Evolutionary conservation across 2,329 filamentous ascomycete species (phyloP), one percentile per base, ranked within the genome.

Genomic region (Arthrobotrys pseudoclavata): DNA sequence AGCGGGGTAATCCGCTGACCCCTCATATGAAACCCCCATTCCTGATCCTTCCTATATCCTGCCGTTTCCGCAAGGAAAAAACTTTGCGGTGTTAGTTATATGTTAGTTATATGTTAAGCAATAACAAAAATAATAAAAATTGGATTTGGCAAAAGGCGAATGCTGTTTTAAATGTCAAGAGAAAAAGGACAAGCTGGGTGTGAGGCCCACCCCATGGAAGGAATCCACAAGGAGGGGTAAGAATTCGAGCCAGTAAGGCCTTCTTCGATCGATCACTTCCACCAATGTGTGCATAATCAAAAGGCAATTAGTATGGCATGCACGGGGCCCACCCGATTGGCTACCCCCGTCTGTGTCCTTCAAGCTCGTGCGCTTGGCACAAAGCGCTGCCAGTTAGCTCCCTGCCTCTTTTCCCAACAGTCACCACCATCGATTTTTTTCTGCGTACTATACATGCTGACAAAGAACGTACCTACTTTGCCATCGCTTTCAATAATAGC

Each of bases 391-490:
- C 42, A 45, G 42, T 7, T 20, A 45, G 15, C 20, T 48, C 48
- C 50, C 26, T 53, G 50, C 26, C 10, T 7, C 24, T 53, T 53
- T 26, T 26, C 10, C 3, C 2, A 10, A 29, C 50, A 2, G 1
- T 15, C 22, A 26, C 24, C 50, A 52, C 50, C 50, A 53, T 29
- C 50, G n/a, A n/a, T 29, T 10, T 31, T 53, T 53, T 31, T 20
- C 42, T 20, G 18, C 18, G 7, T 45, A n/a, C 6, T 45, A n/a
- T 53, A 15, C 50, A 31, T 53, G 24, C 50, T 31, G 13, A 31
- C 50, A 53, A 50, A 50, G 47, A 50, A 26, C 26, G 5, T 53
- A 53, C 50, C 6, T 53, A 31, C 24, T 9, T 57, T 55, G 29
- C 29, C 13, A 57, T 57, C 29, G 7, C 29, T 53, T 31, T 45